Evolutionary conservation across 2,329 filamentous ascomycete species (phyloP), one percentile per base, ranked within the genome.

Genomic region (Colletotrichum destructivum): DNA sequence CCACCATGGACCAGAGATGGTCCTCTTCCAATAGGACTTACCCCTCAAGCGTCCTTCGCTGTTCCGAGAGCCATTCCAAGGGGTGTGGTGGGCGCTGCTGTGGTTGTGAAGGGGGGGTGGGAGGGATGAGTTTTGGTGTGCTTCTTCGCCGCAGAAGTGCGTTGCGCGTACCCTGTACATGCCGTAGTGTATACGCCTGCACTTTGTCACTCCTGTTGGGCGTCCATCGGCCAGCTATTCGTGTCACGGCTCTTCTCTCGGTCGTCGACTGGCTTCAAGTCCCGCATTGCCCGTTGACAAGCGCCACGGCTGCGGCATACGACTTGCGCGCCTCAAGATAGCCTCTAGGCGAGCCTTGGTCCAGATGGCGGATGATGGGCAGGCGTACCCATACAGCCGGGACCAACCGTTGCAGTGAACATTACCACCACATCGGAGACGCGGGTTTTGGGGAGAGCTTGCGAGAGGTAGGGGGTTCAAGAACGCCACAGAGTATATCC

Each of bases 241-340:
- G n/a, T 18, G n/a, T 23, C 35, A 23, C 38, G 55, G 35, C 38
- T 40, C 16, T 42, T 42, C 38, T 57, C 35, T 42, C 38, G n/a
- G 55, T 23, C 55, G 38, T 42, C 16, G 38, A 15, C 38, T 57
- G 55, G 38, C 18, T 42, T 57, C 21, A n/a, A 42, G 55, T 62
- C 60, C 35, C 60, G 60, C 40, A 18, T 52, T 51, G 31, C 52
- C 61, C 16, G 38, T 65, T 44, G 35, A 52, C 52, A 49, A 64
- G 52, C 52, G 44, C 52, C 61, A 44, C 35, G 15, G 38, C 35
- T 46, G 42, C 49, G 52, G 42, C 44, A 66, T 66, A 13, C 26
- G 52, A 52, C 35, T 23, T 66, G 42, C 60, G 61, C 23, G 66
- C 60, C 60, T 54, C 64, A 46, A 18, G 18, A 12, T 51, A 12